Evolutionary conservation across 257 asterid genomes (phyloP), one percentile per base, ranked within the genome.

Genomic region (Solanum chilense): DNA sequence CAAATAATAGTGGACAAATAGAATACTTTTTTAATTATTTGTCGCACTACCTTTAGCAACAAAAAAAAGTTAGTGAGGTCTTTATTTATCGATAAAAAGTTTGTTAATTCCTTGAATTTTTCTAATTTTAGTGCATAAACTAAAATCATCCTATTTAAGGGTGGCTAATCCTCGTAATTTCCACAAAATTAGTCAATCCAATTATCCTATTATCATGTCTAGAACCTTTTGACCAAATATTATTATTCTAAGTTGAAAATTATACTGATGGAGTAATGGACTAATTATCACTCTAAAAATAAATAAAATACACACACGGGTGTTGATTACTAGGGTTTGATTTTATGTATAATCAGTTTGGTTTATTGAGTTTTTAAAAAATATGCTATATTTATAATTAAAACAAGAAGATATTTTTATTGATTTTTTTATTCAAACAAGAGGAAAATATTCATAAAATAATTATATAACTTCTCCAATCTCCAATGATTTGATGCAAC

Each of bases 381-480:
- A 49, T 15, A 49, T 49, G 60, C 2, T 16, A 49, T 20, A 41
- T 49, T 21, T 15, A 49, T 49, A 49, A 3, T 49, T 0, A 49
- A 49, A 49, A 15, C 1, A 2, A 49, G 15, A 49, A 49, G 0
- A 15, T 49, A 52, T 52, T 52, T 52, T 52, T 52, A 1, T 52
- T 1, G 0, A 0, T 6, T 52, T 52, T n/a, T 52, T 52, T 0
- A 52, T 52, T 52, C 6, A 52, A 52, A 3, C 7, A 52, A 52
- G 16, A 16, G 9, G 0, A 52, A 52, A 52, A 52, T 16, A 0
- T 6, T 52, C 1, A 15, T 6, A 52, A 16, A 16, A 52, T 52
- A 7, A 52, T 52, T 1, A 16, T 52, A 42, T 42, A 52, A 16
- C 1, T 52, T 52, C 20, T 52, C 10, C 10, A 2, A 16, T 6